These are phyloP conservation scores for Xylariaceae sp. DNA, from an alignment of 2,329 filamentous ascomycete species.

Conservation along the genomic window DNA sequence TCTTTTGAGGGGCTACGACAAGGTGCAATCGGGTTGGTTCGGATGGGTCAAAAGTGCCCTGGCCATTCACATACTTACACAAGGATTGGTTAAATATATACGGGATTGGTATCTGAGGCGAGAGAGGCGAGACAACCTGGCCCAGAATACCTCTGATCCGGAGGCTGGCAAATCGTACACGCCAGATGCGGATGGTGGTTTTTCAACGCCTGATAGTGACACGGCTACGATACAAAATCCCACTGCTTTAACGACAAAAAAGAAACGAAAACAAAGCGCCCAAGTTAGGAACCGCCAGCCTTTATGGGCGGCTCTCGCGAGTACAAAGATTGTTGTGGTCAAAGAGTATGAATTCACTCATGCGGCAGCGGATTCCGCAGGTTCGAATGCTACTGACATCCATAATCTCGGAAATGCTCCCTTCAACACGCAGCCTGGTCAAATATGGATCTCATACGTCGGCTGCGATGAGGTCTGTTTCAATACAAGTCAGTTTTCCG, in stretches of 20 bases:
- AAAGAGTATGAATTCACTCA: slow-evolving; percentile 85
- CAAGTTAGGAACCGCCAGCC: slow-evolving; percentile 87
- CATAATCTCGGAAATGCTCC: slow-evolving; percentile 72
- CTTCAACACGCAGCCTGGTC: slow-evolving; percentile 63
- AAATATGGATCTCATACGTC: slow-evolving; percentile 78
- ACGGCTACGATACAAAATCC: slow-evolving; percentile 50
- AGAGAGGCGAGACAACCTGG: slow-evolving; percentile 49
- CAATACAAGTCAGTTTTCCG: slow-evolving; percentile 61
- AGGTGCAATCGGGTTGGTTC: slow-evolving; percentile 48
- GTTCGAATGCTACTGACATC: slow-evolving; percentile 69
- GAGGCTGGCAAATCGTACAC: slow-evolving; percentile 53
- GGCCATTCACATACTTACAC: slow-evolving; percentile 69
- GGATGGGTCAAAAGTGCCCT: slow-evolving; percentile 64
- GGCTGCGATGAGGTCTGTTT: slow-evolving; percentile 74
- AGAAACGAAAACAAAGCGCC: slow-evolving; percentile 84
- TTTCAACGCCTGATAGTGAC: slow-evolving; percentile 51
- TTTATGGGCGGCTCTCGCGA: slow-evolving; percentile 88
- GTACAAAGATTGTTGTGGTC: slow-evolving; percentile 93
- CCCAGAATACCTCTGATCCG: slow-evolving; percentile 51
- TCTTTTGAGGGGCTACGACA: slow-evolving; percentile 45
- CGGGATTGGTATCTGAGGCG: slow-evolving; percentile 62
- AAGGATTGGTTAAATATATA: slow-evolving; percentile 66
- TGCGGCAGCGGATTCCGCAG: slow-evolving; percentile 65
- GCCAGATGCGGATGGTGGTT: slow-evolving; percentile 42
- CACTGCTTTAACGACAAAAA: slow-evolving; percentile 61